Conservation (phyloP, 163 green algal genomes). For the Smithsoniella earleae region DNA sequence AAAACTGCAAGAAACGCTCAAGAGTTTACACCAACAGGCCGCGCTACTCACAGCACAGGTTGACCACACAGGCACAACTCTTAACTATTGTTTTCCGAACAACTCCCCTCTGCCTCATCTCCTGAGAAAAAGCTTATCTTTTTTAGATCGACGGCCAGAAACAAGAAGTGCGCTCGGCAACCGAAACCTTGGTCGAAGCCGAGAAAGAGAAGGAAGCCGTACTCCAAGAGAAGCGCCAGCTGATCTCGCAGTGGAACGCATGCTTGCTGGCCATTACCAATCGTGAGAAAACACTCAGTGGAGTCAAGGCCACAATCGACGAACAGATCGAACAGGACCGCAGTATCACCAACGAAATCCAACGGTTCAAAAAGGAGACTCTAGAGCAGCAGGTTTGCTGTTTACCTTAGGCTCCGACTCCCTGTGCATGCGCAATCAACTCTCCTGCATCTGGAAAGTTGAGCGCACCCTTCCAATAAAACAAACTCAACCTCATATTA, state of each 20-base stretch:
- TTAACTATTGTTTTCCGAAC: no score
- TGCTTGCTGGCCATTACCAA: slow-evolving; percentile 55
- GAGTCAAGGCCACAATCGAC: slow-evolving; percentile 59
- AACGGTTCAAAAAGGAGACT: slow-evolving; percentile 62
- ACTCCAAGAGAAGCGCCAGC: slow-evolving; percentile 82
- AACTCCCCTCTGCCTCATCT: no score
- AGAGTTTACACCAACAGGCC: slow-evolving; percentile 53
- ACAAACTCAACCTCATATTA: no score
- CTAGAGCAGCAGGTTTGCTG: slow-evolving; percentile 49
- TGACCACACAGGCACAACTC: no score
- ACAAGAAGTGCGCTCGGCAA: slow-evolving; percentile 60
- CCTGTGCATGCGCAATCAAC: no score
- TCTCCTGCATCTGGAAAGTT: no score
- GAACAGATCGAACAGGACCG: slow-evolving; percentile 68
- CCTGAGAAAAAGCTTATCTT: not conserved
- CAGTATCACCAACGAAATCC: slow-evolving; percentile 56
- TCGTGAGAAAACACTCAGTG: slow-evolving; percentile 50
- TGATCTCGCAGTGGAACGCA: slow-evolving; percentile 68
- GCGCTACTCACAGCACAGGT: slow-evolving; percentile 49
- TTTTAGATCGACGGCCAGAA: slow-evolving; percentile 55
- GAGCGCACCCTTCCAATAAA: no score
- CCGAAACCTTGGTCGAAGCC: slow-evolving; percentile 65
- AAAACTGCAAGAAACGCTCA: slow-evolving; percentile 55
- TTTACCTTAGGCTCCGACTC: no score
- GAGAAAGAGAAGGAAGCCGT: slow-evolving; percentile 76